A percentile compares a stretch with the other conserved stretches of the same genome.
Evolutionary conservation across 305 asterid species (phyloP).

Genomic region (Ruellia speciosa): DNA sequence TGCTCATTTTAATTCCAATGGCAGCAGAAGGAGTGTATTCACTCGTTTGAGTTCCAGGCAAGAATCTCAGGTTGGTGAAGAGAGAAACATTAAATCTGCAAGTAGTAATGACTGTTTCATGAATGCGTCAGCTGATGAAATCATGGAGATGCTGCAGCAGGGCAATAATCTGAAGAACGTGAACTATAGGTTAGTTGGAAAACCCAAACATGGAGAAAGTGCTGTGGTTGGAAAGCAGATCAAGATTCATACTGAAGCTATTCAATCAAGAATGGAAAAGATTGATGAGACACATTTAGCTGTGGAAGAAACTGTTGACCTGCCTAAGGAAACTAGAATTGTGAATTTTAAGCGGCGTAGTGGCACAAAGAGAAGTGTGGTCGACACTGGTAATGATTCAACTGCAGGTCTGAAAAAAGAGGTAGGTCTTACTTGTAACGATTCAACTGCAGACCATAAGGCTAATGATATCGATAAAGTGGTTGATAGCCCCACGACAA

Average conservation of each 20-base stretch:
- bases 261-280: slow-evolving; percentile 21
- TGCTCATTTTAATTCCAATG: slow-evolving; percentile 24
- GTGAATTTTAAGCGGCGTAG: slow-evolving; percentile 61
- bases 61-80: slow-evolving; percentile 20
- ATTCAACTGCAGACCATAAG: slow-evolving; percentile 17
- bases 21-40: slow-evolving; percentile 51
- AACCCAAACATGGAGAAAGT: slow-evolving; percentile 22
- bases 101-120: slow-evolving; percentile 18
- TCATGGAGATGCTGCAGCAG: slow-evolving; percentile 44
- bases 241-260: slow-evolving; percentile 20
- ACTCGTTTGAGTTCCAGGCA: slow-evolving; percentile 40
- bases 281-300: slow-evolving; percentile 19
- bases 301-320: slow-evolving; percentile 22
- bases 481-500: slow-evolving; percentile 23
- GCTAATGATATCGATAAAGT: slow-evolving; percentile 20
- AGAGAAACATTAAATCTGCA: slow-evolving; percentile 13
- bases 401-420: no score
- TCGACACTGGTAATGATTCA: slow-evolving; percentile 3
- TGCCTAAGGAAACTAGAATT: slow-evolving; percentile 42
- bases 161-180: slow-evolving; percentile 26
- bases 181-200: slow-evolving; percentile 24
- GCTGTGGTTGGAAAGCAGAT: slow-evolving; percentile 22
- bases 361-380: slow-evolving; percentile 31
- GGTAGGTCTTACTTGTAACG: no score
- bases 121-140: slow-evolving; percentile 55